Conservation (phyloP, 805 yeast genomes). For the Cyberlindnera mrakii region DNA sequence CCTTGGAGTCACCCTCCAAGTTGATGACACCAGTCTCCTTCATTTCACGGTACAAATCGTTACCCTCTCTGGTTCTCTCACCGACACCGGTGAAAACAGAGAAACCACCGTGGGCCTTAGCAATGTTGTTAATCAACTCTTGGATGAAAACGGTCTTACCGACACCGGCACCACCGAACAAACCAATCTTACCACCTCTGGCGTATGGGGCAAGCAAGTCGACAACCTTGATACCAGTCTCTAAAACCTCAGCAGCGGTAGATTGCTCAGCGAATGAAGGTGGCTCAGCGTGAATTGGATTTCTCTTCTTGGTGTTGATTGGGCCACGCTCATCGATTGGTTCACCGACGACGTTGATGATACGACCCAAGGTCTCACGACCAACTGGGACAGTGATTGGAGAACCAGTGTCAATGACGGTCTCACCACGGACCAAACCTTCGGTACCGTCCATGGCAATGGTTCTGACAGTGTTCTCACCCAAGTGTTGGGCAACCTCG, state of each 20-base stretch:
- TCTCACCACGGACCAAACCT: slow-evolving; percentile 97
- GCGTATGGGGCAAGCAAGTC: slow-evolving; percentile 99
- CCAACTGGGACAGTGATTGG: slow-evolving; percentile 99
- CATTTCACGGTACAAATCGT: slow-evolving; percentile 99
- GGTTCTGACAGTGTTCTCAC: slow-evolving; percentile 99
- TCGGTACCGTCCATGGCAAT: slow-evolving; percentile 99
- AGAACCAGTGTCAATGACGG: slow-evolving; percentile 91
- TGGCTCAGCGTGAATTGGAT: slow-evolving; percentile 99
- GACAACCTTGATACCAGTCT: slow-evolving; percentile 99
- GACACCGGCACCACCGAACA: slow-evolving; percentile 99
- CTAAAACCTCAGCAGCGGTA: slow-evolving; percentile 95
- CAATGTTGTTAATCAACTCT: slow-evolving; percentile 99
- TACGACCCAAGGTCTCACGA: slow-evolving; percentile 98
- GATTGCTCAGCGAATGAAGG: slow-evolving; percentile 96
- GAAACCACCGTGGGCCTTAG: slow-evolving; percentile 99
- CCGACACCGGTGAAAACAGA: slow-evolving; percentile 99
- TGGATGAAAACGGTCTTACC: slow-evolving; percentile 99
- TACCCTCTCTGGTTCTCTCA: slow-evolving; percentile 99
- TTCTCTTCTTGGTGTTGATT: slow-evolving; percentile 82
- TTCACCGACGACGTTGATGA: slow-evolving; percentile 97
- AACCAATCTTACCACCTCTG: slow-evolving; percentile 99
- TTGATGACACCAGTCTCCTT: slow-evolving; percentile 99
- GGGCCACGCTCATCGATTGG: slow-evolving; percentile 99
- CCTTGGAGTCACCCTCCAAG: slow-evolving; percentile 99
- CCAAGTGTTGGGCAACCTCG: slow-evolving; percentile 99